These are phyloP conservation scores for Hanseniaspora taiwanica DNA, from an alignment of 805 yeast species.

Conservation along the genomic window DNA sequence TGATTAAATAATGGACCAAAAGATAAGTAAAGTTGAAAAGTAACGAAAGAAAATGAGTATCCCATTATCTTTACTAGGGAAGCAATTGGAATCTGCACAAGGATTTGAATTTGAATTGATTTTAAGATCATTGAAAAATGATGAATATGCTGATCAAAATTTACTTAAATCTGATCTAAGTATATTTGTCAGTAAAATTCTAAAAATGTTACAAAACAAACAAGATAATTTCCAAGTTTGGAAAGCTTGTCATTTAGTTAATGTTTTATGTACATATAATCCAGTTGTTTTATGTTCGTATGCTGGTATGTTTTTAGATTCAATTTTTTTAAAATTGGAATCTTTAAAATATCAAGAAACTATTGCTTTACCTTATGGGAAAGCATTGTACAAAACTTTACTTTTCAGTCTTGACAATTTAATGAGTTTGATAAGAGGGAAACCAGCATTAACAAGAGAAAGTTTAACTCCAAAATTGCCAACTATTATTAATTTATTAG, in stretches of 20 bases:
- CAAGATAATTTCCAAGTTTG: constrained; percentile 34
- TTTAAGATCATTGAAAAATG: constrained; percentile 15
- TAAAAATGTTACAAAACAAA: constrained; percentile 26
- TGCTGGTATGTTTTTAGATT: constrained; percentile 3
- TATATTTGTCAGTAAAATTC: constrained; percentile 22
- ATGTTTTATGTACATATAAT: constrained; percentile 29
- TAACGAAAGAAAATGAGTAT: constrained; percentile 4
- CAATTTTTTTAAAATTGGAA: constrained; percentile 14
- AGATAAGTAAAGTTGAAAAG: background rate
- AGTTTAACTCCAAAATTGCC: constrained; percentile 68
- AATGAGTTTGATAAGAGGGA: constrained; percentile 46
- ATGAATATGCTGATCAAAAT: constrained; percentile 18
- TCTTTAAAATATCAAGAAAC: constrained; percentile 16
- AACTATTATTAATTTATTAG: constrained; percentile 38
- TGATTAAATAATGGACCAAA: too few species aligned
- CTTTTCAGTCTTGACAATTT: constrained; percentile 19
- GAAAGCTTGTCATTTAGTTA: constrained; percentile 44
- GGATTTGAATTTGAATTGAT: constrained; percentile 19
- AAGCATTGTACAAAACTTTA: constrained; percentile 17
- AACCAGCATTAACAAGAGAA: constrained; percentile 76
- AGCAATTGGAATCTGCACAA: constrained; percentile 16
- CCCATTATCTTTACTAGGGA: constrained; percentile 17
- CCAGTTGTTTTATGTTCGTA: constrained; percentile 22
- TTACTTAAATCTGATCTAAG: constrained; percentile 21
- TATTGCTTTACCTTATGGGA: constrained; percentile 12